These are phyloP conservation scores for Termitomyces sp. DNA, from an alignment of 768 basidiomycete genomes.

Conservation along the genomic window DNA sequence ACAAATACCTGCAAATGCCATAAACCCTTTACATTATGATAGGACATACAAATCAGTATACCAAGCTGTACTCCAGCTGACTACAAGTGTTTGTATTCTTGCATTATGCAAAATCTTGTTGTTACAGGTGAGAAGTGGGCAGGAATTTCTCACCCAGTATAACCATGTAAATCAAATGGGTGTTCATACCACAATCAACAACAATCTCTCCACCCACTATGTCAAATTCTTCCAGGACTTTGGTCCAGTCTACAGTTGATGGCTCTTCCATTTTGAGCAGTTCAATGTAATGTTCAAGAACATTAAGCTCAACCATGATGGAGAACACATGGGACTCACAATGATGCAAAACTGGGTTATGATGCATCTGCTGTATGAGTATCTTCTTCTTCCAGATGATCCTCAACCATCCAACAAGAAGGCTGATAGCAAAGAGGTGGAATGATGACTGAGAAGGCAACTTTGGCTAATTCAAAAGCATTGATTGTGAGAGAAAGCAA, in stretches of 20 bases:
- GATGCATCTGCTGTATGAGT: neutral
- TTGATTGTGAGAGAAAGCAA: neutral
- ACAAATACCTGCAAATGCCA: too few relatives aligned
- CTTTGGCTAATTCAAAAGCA: neutral
- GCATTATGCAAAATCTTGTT: too few relatives aligned
- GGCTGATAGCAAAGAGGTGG: neutral
- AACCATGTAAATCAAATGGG: too few relatives aligned
- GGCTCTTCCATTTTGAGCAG: constrained; percentile 29
- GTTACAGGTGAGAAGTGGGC: too few relatives aligned
- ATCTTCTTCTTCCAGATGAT: too few relatives aligned
- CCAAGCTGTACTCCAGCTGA: too few relatives aligned
- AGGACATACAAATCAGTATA: too few relatives aligned
- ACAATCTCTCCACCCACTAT: constrained; percentile 28
- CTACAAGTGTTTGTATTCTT: too few relatives aligned
- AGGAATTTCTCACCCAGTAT: too few relatives aligned
- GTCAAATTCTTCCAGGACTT: constrained; percentile 19
- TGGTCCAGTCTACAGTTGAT: constrained; percentile 29
- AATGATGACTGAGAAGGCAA: constrained; percentile 17
- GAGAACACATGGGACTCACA: constrained; percentile 12
- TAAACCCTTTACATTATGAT: too few relatives aligned
- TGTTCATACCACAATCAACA: neutral
- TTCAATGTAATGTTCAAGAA: constrained; percentile 32
- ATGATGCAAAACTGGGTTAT: constrained; percentile 1
- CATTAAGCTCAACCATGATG: constrained; percentile 24
- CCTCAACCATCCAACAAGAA: too few relatives aligned